A percentile compares a stretch with the other conserved stretches of the same genome.
These are phyloP conservation scores for Lipomyces japonicus DNA, from an alignment of 805 yeast species.

Conservation along the genomic window DNA sequence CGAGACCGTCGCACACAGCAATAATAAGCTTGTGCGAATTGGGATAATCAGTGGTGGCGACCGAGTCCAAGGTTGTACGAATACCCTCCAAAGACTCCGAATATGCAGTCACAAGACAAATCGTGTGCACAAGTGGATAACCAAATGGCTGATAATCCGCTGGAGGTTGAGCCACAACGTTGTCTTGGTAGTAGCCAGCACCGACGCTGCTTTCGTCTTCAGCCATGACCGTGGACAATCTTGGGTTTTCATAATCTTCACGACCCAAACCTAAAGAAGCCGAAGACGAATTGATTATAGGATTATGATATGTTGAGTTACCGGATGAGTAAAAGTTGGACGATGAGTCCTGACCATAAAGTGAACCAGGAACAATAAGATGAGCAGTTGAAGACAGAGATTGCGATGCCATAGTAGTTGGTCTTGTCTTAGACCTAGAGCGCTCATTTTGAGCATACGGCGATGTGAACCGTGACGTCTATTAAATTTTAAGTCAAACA, in stretches of 20 bases:
- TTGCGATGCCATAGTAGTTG: slow-evolving; percentile 31
- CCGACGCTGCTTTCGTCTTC: slow-evolving; percentile 8
- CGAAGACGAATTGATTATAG: slow-evolving; percentile 9
- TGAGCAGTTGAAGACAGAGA: slow-evolving; percentile 30
- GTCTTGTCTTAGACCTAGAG: slow-evolving; percentile 15
- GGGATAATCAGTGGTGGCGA: slow-evolving; percentile 94
- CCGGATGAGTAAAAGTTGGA: too few relatives aligned
- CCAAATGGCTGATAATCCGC: slow-evolving; percentile 81
- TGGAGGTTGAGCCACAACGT: slow-evolving; percentile 89
- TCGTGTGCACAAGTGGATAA: slow-evolving; percentile 69
- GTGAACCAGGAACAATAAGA: slow-evolving; percentile 27
- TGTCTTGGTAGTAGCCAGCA: slow-evolving; percentile 47
- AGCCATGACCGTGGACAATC: slow-evolving; percentile 13
- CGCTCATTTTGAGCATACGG: slow-evolving; percentile 14
- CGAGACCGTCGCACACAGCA: slow-evolving; percentile 87
- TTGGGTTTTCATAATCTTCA: slow-evolving; percentile 18
- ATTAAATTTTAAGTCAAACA: neutral
- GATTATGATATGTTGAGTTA: neutral
- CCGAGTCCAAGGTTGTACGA: slow-evolving; percentile 83
- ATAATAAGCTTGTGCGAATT: slow-evolving; percentile 86
- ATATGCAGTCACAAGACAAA: slow-evolving; percentile 85
- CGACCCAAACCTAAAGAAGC: slow-evolving; percentile 16
- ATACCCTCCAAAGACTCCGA: slow-evolving; percentile 87
- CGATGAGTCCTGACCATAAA: slow-evolving; percentile 14
- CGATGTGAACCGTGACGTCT: slow-evolving; percentile 27